Evolutionary conservation across 352 stramenopile genomes (phyloP).

Genomic region (Bremia lactucae): DNA sequence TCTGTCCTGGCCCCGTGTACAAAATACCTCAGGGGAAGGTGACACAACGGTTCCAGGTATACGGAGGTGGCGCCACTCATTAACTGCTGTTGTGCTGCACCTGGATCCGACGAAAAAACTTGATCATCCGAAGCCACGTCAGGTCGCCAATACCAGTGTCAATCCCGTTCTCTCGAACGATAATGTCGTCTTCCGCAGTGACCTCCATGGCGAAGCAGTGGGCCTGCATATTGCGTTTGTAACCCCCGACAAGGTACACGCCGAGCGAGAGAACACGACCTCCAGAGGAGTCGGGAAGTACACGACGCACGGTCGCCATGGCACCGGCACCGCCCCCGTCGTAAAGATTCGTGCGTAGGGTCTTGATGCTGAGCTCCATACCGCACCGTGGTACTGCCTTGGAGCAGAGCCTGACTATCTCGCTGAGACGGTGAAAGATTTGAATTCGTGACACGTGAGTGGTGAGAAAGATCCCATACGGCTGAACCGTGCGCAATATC

Average conservation of each 20-base stretch:
- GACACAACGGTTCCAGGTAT: constrained; percentile 1
- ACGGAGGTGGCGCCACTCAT: no score
- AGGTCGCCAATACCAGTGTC: not conserved
- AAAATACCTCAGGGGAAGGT: not conserved
- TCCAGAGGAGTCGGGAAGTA: not conserved
- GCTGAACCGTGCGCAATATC: no score
- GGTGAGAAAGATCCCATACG: no score
- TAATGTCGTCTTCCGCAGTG: not conserved
- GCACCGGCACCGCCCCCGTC: not conserved
- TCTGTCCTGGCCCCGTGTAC: not conserved
- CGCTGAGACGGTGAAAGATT: not conserved
- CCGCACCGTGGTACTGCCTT: not conserved
- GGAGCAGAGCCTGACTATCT: not conserved
- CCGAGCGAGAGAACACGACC: not conserved
- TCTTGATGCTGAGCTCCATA: constrained; percentile 1
- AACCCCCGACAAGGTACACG: not conserved
- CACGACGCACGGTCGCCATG: not conserved
- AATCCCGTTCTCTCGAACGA: not conserved
- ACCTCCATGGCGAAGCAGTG: not conserved
- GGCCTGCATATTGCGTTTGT: not conserved
- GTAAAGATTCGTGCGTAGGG: not conserved
- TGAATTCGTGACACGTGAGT: no score
- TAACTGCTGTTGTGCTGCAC: no score
- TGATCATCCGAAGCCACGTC: not conserved
- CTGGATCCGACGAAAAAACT: no score